Evolutionary conservation across 805 yeast genomes (phyloP).

Genomic region (Candida yuanshanica): DNA sequence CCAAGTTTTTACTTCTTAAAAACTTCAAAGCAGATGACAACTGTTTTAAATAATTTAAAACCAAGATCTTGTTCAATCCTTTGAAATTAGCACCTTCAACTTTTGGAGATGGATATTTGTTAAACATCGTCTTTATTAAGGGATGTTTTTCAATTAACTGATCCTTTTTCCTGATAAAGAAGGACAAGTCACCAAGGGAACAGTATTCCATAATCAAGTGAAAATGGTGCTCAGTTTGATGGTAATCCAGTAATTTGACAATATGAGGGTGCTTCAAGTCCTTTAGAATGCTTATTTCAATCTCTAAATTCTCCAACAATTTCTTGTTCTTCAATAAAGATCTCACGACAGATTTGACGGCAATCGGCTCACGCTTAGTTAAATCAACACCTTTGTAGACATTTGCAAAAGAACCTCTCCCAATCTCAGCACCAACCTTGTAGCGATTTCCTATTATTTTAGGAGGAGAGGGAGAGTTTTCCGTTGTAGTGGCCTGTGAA

Average conservation of each 20-base stretch:
- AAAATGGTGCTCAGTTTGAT: slow-evolving; percentile 71
- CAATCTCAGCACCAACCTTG: slow-evolving; percentile 54
- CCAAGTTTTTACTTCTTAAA: slow-evolving; percentile 74
- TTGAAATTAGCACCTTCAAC: slow-evolving; percentile 43
- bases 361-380: slow-evolving; percentile 57
- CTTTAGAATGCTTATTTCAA: slow-evolving; percentile 85
- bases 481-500: not conserved
- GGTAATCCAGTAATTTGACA: slow-evolving; percentile 79
- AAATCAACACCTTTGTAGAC: slow-evolving; percentile 79
- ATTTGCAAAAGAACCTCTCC: slow-evolving; percentile 93
- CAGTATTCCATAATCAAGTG: slow-evolving; percentile 96
- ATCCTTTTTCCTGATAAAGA: slow-evolving; percentile 71
- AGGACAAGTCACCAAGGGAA: slow-evolving; percentile 88
- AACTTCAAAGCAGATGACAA: slow-evolving; percentile 80
- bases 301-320: slow-evolving; percentile 82
- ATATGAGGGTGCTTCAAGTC: slow-evolving; percentile 90
- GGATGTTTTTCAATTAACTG: slow-evolving; percentile 75
- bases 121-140: slow-evolving; percentile 65
- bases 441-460: slow-evolving; percentile 20
- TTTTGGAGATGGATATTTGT: slow-evolving; percentile 73
- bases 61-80: slow-evolving; percentile 76
- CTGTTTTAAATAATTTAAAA: slow-evolving; percentile 81
- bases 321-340: slow-evolving; percentile 81
- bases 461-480: slow-evolving; percentile 1
- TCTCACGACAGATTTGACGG: slow-evolving; percentile 82